A percentile compares a stretch with the other conserved stretches of the same genome.
phyloP scores from a whole-genome alignment of 1,284 basidiomycete genomes.

The Golubevia sp. region DNA sequence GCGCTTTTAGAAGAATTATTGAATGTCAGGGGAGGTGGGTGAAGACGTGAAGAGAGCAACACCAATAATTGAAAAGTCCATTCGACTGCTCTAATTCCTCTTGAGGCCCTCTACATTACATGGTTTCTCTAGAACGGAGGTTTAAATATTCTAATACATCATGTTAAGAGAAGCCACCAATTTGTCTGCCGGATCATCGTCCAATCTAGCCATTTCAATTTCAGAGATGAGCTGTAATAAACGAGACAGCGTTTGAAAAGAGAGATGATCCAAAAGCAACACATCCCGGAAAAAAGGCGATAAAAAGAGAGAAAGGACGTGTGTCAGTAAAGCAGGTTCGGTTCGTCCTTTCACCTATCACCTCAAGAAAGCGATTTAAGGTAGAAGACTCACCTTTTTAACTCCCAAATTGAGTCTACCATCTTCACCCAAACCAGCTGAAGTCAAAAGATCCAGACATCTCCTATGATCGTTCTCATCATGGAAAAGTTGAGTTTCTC shows the following conservation, averaged over 20 bases:
- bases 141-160: no score
- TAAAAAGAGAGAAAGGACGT: background rate
- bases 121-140: no score
- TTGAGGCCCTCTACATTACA: no score
- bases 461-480: constrained; percentile 67
- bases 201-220: constrained; percentile 96
- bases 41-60: no score
- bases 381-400: constrained; percentile 66
- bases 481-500: constrained; percentile 81
- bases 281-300: background rate
- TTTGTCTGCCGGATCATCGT: constrained; percentile 62
- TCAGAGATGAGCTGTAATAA: constrained; percentile 77
- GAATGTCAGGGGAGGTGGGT: no score
- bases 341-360: no score
- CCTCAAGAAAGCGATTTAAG: background rate
- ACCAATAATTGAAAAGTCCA: no score
- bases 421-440: constrained; percentile 74
- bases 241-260: no score
- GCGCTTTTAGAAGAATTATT: no score
- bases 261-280: no score
- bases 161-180: constrained; percentile 55
- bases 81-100: no score
- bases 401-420: constrained; percentile 78
- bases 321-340: background rate
- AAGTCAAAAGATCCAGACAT: constrained; percentile 73